These are phyloP conservation scores for Cercophora newfieldiana DNA, from an alignment of 495 filamentous ascomycete genomes.

Conservation along the genomic window DNA sequence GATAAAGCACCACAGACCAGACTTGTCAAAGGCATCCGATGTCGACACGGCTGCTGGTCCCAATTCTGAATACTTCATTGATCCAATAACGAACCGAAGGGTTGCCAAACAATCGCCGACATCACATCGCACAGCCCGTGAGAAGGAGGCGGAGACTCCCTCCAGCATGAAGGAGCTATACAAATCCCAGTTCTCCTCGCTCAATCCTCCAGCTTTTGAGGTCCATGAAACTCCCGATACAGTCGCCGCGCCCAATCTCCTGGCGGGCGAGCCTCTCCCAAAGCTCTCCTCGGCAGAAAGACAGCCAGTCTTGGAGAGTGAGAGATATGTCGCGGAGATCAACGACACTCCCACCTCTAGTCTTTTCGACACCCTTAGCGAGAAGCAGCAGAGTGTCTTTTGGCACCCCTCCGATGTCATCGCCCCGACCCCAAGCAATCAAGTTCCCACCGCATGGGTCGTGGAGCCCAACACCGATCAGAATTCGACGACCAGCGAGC, in stretches of 20 bases:
- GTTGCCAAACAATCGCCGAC: constrained; percentile 33
- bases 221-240: background rate
- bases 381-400: constrained; percentile 20
- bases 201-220: constrained; percentile 24
- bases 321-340: constrained; percentile 35
- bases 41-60: background rate
- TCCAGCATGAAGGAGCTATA: too few species aligned
- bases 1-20: background rate
- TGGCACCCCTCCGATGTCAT: constrained; percentile 30
- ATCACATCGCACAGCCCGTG: constrained; percentile 1
- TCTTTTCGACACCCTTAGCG: constrained; percentile 18
- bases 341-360: background rate
- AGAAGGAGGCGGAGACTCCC: constrained; percentile 32
- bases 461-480: background rate
- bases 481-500: too few species aligned
- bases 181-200: constrained; percentile 37
- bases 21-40: background rate
- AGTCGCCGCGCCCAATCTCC: background rate
- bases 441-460: background rate
- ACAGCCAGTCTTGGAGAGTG: constrained; percentile 25
- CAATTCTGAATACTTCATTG: constrained; percentile 49
- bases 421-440: background rate
- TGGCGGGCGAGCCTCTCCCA: constrained; percentile 19
- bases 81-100: constrained; percentile 65
- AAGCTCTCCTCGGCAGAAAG: constrained; percentile 25